These are phyloP conservation scores for Lactifluus echinatus DNA, from an alignment of 768 basidiomycete genomes.

Conservation along the genomic window DNA sequence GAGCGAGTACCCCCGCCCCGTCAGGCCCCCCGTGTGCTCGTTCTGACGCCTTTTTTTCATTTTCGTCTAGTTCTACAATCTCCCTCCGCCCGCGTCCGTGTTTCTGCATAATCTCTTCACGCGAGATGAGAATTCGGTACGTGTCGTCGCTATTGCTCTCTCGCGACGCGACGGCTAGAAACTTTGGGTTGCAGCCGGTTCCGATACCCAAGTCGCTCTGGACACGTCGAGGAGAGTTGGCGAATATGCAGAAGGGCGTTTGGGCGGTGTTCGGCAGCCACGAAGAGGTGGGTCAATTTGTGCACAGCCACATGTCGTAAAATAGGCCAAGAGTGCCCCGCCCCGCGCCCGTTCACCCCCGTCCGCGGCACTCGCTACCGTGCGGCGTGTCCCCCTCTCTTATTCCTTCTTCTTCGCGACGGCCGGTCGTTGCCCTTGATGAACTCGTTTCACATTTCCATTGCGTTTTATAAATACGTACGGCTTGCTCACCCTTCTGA, in stretches of 20 bases:
- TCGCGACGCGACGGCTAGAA: no score
- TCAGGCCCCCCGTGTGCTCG: no score
- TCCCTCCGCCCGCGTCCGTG: constrained; percentile 32
- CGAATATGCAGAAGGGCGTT: constrained; percentile 28
- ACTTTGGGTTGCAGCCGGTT: background rate
- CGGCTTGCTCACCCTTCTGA: constrained; percentile 11
- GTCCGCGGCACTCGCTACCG: constrained; percentile 8
- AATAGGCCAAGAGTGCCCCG: background rate
- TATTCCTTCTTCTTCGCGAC: background rate
- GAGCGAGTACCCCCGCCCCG: no score
- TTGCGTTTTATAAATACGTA: constrained; percentile 13
- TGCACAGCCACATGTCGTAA: constrained; percentile 13
- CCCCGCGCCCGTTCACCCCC: background rate
- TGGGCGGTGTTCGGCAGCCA: constrained; percentile 55
- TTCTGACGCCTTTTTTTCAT: no score
- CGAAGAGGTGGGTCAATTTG: constrained; percentile 43
- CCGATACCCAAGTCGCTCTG: constrained; percentile 40
- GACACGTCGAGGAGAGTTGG: constrained; percentile 33
- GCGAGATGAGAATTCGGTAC: background rate
- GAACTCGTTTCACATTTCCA: constrained; percentile 1
- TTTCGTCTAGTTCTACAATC: constrained; percentile 36
- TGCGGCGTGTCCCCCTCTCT: background rate
- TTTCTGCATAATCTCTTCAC: constrained; percentile 34
- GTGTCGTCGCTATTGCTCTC: background rate
- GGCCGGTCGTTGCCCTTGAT: background rate